These are phyloP conservation scores for Colletotrichum sp. DNA, from an alignment of 2,329 filamentous ascomycete genomes.

Conservation along the genomic window DNA sequence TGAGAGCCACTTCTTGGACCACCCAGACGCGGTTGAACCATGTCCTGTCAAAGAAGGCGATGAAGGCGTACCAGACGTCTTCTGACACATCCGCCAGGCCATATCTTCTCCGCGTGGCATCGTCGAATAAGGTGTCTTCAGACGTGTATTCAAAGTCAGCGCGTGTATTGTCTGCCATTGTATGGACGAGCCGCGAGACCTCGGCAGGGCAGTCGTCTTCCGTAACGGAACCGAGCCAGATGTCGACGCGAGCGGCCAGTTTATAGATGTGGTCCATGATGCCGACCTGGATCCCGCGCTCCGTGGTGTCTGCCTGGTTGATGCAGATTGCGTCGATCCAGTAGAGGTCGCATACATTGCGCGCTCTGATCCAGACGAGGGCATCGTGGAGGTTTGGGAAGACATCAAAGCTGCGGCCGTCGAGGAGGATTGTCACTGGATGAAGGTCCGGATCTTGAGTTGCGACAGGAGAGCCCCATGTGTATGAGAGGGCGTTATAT, in stretches of 20 bases:
- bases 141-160: not conserved
- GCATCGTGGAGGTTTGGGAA: not conserved
- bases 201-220: not conserved
- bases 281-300: constrained; percentile 13
- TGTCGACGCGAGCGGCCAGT: constrained; percentile 11
- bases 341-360: not conserved
- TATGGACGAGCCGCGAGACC: not conserved
- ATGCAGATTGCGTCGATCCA: constrained; percentile 24
- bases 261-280: constrained; percentile 25
- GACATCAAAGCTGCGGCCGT: not conserved
- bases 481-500: constrained; percentile 13
- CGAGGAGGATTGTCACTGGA: not conserved
- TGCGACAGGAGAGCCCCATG: not conserved
- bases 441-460: not conserved
- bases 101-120: not conserved
- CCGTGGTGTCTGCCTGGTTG: constrained; percentile 12
- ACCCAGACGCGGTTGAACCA: constrained; percentile 23
- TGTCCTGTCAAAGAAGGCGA: constrained; percentile 17
- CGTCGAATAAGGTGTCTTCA: not conserved
- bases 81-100: not conserved
- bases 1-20: constrained; percentile 21
- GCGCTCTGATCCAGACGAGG: not conserved
- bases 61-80: constrained; percentile 10
- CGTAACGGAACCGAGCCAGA: constrained; percentile 19
- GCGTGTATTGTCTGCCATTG: not conserved